Conservation (phyloP, 495 filamentous ascomycete species). For the Bacidia rubella region DNA sequence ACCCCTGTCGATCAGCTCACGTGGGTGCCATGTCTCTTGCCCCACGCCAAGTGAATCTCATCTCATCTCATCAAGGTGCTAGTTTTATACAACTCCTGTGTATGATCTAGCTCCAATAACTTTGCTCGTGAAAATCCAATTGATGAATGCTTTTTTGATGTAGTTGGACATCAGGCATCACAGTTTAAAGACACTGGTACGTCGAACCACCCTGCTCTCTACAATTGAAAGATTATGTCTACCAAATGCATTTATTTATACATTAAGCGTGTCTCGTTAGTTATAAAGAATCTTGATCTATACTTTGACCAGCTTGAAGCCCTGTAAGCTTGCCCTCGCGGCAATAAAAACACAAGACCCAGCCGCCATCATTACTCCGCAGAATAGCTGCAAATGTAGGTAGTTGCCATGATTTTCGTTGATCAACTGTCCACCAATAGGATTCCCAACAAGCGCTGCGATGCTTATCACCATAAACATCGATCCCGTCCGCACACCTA, state of each 20-base stretch:
- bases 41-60: no score
- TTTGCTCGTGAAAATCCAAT: no score
- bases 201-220: no score
- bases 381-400: slow-evolving; percentile 50
- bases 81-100: no score
- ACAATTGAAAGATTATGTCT: no score
- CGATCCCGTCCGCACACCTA: slow-evolving; percentile 59
- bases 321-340: slow-evolving; percentile 26
- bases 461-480: slow-evolving; percentile 49
- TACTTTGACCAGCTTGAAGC: slow-evolving; percentile 18
- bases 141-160: no score
- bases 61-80: no score
- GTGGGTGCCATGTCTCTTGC: no score
- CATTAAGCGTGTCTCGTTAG: not conserved
- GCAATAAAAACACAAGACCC: slow-evolving; percentile 37
- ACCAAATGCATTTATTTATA: not conserved
- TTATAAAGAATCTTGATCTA: not conserved
- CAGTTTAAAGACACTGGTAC: no score
- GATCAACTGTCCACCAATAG: slow-evolving; percentile 61
- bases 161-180: no score
- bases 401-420: slow-evolving; percentile 40
- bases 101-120: no score
- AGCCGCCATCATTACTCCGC: slow-evolving; percentile 43
- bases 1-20: no score
- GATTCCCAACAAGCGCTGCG: slow-evolving; percentile 53